Evolutionary conservation across 2,329 filamentous ascomycete genomes (phyloP).

Genomic region (Diaporthe eres): DNA sequence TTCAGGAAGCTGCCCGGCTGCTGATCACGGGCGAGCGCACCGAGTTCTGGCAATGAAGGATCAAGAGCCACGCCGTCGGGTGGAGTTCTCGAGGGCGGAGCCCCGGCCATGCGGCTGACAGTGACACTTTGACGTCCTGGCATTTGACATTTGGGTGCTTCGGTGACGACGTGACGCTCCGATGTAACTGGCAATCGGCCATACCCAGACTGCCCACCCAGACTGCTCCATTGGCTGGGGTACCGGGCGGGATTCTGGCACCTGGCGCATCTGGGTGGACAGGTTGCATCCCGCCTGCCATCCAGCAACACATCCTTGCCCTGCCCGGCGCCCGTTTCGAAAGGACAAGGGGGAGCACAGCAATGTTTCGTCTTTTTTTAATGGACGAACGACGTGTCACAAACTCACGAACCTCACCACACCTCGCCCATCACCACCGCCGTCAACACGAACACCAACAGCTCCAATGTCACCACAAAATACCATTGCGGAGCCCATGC

Average conservation of each 20-base stretch:
- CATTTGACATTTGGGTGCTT: conserved; percentile 7
- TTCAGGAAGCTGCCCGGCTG: conserved; percentile 16
- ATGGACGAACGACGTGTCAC: conserved; percentile 33
- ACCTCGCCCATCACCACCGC: not conserved
- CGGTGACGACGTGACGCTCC: conserved; percentile 17
- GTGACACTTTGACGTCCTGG: not conserved
- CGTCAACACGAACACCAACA: not conserved
- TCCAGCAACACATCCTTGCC: conserved; percentile 25
- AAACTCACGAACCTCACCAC: conserved; percentile 26
- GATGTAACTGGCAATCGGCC: conserved; percentile 29
- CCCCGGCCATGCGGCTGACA: not conserved
- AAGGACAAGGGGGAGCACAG: conserved; percentile 1
- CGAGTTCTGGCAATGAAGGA: not conserved
- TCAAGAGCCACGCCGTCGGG: conserved; percentile 5
- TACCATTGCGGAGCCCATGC: conserved; percentile 6
- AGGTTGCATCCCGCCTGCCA: conserved; percentile 35
- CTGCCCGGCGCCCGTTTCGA: conserved; percentile 20
- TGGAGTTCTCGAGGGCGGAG: not conserved
- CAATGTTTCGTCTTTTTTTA: conserved; percentile 28
- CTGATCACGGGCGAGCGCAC: not conserved
- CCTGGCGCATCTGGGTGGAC: conserved; percentile 9
- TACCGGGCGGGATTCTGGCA: conserved; percentile 9
- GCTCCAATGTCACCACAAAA: conserved; percentile 17
- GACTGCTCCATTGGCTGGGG: conserved; percentile 17
- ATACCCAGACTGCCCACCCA: not conserved